Base-by-base conservation (phyloP, 2,329 filamentous ascomycete species). In the Diplodia scrobiculata region DNA sequence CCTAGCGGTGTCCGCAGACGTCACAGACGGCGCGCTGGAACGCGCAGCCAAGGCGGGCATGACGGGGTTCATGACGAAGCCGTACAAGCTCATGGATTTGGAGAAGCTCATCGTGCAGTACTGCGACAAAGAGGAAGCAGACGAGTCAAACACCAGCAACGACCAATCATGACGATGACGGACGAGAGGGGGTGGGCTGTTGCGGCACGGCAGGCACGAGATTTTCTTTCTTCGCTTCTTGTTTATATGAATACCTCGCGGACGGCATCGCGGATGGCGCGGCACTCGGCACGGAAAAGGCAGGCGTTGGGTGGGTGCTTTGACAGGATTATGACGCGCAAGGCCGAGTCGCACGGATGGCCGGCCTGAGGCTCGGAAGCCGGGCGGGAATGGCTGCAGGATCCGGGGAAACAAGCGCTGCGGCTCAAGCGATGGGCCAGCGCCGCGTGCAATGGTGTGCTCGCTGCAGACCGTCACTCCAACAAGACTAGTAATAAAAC, bases 51-150 rank as follows among this genome's bases (percentile, higher is more conserved):
- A 82, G 70, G 86, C 84, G 5, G 87, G 87, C 45, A 89, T 90
- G 82, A 86, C 85, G 72, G 87, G 87, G 2, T 88, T 88, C 70
- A 85, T 89, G 81, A 87, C 86, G 47, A 90, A 90, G 73, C 87
- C 87, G 7, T 89, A 87, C 74, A 87, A 87, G 73, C 78, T 88
- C 65, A 76, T 82, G 65, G 87, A 89, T 74, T 77, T 89, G 70
- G 85, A 88, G 75, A 81, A 83, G 67, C 75, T 89, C 71, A 87
- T 89, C 68, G 72, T 77, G 60, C 79, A 82, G 70, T 81, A 82
- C 68, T 82, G 80, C 70, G 72, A 71, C 32, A 70, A 41, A 27
- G 51, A 38, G 13, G 59, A 38, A 13, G 60, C 41, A n/a, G 51
- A 65, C 63, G 63, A 65, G 41, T 55, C 51, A 19, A 55, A 47